Conservation (phyloP, 2,329 filamentous ascomycete genomes). For the Corinectria fuckeliana region DNA sequence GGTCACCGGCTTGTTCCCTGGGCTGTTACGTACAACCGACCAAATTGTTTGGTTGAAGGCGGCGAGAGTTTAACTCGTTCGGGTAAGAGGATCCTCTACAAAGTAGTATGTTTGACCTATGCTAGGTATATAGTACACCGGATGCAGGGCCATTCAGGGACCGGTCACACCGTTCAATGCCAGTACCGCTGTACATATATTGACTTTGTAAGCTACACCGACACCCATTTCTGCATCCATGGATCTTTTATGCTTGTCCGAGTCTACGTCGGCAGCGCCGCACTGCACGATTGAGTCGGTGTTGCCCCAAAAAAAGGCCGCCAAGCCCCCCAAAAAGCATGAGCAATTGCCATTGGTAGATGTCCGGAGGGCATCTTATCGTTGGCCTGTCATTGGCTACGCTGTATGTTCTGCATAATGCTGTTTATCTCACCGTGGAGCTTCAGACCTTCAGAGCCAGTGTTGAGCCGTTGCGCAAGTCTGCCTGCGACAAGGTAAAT, state of each 20-base stretch:
- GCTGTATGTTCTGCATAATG: conserved; percentile 43
- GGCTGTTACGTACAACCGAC: conserved; percentile 28
- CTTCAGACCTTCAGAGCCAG: conserved; percentile 14
- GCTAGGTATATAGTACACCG: too few species aligned
- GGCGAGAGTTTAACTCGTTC: conserved; percentile 25
- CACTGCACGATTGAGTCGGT: not conserved
- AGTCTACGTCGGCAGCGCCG: not conserved
- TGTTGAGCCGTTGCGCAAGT: conserved; percentile 28
- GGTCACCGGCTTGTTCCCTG: conserved; percentile 35
- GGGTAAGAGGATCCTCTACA: conserved; percentile 28
- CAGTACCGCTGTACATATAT: not conserved
- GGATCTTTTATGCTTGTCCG: too few species aligned
- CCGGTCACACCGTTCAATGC: not conserved
- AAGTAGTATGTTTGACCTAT: conserved; percentile 29
- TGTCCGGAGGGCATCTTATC: conserved; percentile 39
- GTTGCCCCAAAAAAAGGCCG: conserved; percentile 21
- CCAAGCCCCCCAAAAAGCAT: conserved; percentile 33
- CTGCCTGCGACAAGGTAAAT: conserved; percentile 30
- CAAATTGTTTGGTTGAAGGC: conserved; percentile 37
- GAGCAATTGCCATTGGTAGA: conserved; percentile 24
- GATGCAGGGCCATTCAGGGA: conserved; percentile 18
- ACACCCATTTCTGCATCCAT: not conserved
- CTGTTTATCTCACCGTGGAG: conserved; percentile 39
- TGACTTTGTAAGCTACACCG: not conserved
- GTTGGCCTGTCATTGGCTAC: conserved; percentile 37